phyloP scores from a whole-genome alignment of 148 eudicot species.

The Chenopodium suecicum region DNA sequence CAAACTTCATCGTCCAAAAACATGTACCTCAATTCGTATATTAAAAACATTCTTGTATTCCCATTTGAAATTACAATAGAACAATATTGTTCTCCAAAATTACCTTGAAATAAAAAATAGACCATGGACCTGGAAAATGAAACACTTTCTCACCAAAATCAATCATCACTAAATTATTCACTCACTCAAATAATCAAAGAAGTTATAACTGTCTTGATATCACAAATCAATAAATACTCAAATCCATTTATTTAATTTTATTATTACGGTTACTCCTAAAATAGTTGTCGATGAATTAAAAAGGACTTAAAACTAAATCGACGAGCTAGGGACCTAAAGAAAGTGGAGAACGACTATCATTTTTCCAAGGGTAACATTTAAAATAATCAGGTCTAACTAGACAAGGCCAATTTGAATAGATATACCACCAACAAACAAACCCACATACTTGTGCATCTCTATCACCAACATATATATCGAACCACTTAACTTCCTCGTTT shows the following conservation, averaged over 20 bases:
- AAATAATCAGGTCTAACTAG: background rate
- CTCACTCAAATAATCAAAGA: background rate
- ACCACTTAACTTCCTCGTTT: background rate
- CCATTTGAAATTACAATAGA: constrained; percentile 12
- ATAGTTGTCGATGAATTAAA: too few species aligned
- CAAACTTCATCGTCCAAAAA: background rate
- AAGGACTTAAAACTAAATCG: background rate
- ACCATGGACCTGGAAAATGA: background rate
- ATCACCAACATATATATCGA: background rate
- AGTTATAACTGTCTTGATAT: background rate
- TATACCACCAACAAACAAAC: background rate
- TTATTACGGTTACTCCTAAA: too few species aligned
- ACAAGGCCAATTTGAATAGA: background rate
- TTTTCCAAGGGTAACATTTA: constrained; percentile 4
- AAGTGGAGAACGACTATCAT: background rate
- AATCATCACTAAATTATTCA: background rate
- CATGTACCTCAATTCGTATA: background rate
- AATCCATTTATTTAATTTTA: too few species aligned
- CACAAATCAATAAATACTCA: background rate
- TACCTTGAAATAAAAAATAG: background rate
- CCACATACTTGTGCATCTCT: background rate
- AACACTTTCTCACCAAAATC: background rate
- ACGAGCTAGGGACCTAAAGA: background rate
- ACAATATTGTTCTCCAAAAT: background rate
- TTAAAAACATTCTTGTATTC: background rate